phyloP scores from a whole-genome alignment of 495 filamentous ascomycete genomes.

The Aspergillus haitiensis region DNA sequence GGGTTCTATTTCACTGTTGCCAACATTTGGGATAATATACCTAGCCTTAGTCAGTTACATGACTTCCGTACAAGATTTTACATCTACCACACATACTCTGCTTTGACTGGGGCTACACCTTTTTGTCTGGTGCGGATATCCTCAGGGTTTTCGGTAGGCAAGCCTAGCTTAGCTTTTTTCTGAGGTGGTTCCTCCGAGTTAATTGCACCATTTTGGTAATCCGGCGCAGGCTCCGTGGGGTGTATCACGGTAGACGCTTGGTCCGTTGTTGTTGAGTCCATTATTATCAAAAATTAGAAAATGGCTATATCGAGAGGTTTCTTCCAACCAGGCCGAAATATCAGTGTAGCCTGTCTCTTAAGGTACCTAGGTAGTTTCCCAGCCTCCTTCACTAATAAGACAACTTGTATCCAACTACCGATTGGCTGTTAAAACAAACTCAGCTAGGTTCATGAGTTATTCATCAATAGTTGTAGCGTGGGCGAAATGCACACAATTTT shows the following conservation, averaged over 20 bases:
- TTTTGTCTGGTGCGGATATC: slow-evolving; percentile 39
- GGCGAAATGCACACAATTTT: slow-evolving; percentile 17
- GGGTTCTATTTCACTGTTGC: slow-evolving; percentile 27
- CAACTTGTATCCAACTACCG: no score
- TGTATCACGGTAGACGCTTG: slow-evolving; percentile 18
- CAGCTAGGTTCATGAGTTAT: no score
- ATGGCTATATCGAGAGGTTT: neutral
- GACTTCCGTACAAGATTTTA: neutral
- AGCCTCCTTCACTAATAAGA: no score
- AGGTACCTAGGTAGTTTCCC: no score
- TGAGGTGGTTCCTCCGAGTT: slow-evolving; percentile 48
- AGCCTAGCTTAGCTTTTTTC: slow-evolving; percentile 61
- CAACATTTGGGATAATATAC: slow-evolving; percentile 52
- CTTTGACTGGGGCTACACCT: slow-evolving; percentile 80
- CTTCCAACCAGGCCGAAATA: neutral
- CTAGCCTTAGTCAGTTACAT: slow-evolving; percentile 38
- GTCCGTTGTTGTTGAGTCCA: slow-evolving; percentile 21
- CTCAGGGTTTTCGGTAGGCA: slow-evolving; percentile 26
- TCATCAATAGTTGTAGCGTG: no score
- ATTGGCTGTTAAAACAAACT: no score
- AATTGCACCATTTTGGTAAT: slow-evolving; percentile 17
- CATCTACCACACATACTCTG: slow-evolving; percentile 61
- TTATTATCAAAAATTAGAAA: slow-evolving; percentile 15
- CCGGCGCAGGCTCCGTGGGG: slow-evolving; percentile 13
- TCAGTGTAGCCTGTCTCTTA: no score